These are phyloP conservation scores for Aspergillus fructus DNA, from an alignment of 2,329 filamentous ascomycete species.

Conservation along the genomic window DNA sequence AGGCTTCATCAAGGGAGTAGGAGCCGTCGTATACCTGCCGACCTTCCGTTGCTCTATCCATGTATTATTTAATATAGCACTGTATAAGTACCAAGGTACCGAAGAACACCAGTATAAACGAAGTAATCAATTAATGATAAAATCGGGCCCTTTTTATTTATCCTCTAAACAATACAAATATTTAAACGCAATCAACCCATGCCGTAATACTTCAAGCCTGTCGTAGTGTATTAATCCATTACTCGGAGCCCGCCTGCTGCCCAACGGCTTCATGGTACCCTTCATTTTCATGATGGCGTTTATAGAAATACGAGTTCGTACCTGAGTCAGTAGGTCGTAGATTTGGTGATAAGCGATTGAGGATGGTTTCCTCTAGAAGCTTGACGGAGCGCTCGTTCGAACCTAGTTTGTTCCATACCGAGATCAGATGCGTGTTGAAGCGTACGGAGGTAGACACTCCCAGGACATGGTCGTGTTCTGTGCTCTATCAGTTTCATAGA, in stretches of 20 bases:
- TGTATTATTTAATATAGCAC: not conserved
- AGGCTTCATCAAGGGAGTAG: constrained; percentile 1
- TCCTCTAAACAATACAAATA: not conserved
- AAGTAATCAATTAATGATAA: not conserved
- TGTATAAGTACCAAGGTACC: not conserved
- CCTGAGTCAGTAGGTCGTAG: constrained; percentile 64
- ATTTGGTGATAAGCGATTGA: constrained; percentile 71
- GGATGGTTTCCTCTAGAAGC: constrained; percentile 68
- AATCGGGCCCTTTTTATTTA: not conserved
- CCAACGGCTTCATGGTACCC: constrained; percentile 62
- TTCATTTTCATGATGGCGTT: constrained; percentile 84
- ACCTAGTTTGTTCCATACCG: constrained; percentile 89
- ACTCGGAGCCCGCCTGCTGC: not conserved
- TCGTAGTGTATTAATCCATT: not conserved
- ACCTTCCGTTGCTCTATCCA: not conserved
- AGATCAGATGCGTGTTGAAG: constrained; percentile 85
- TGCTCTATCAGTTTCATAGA: not conserved
- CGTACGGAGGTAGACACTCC: constrained; percentile 84
- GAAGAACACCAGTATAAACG: not conserved
- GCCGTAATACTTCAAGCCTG: not conserved
- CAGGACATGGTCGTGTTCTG: constrained; percentile 80
- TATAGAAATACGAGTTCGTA: constrained; percentile 62
- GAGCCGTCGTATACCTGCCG: not conserved
- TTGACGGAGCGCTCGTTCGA: constrained; percentile 77
- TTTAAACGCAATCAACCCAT: not conserved